Percentiles rank a stretch among this genome's conserved stretches.
Evolutionary conservation across 2,329 filamentous ascomycete genomes (phyloP).

Genomic region (Sarocladium brachiariae): DNA sequence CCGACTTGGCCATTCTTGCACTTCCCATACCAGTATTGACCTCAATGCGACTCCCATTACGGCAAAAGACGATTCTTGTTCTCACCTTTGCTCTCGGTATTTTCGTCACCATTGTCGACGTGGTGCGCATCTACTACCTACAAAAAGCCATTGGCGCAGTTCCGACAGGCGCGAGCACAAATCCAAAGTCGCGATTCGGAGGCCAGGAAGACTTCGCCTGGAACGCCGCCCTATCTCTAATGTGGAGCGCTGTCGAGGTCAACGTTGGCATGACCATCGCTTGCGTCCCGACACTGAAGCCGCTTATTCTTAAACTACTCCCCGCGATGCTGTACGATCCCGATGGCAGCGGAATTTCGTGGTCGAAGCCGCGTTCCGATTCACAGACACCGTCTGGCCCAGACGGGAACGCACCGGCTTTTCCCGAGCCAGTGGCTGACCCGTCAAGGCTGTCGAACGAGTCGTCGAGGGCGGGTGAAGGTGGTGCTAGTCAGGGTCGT

Average conservation of each 20-base stretch:
- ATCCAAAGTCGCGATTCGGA: conserved; percentile 41
- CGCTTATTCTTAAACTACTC: conserved; percentile 63
- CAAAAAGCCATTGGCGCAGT: conserved; percentile 58
- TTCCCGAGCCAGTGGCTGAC: conserved; percentile 13
- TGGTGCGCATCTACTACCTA: conserved; percentile 83
- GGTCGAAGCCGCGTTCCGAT: conserved; percentile 23
- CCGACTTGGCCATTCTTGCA: conserved; percentile 80
- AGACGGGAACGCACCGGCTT: conserved; percentile 13
- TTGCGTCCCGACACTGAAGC: conserved; percentile 88
- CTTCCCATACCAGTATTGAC: conserved; percentile 81
- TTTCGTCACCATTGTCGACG: conserved; percentile 82
- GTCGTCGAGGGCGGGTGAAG: neutral
- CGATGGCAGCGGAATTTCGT: conserved; percentile 30
- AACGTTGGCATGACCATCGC: conserved; percentile 86
- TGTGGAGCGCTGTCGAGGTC: conserved; percentile 93
- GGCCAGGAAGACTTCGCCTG: conserved; percentile 50
- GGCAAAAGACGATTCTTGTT: conserved; percentile 83
- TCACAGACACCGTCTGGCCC: conserved; percentile 19
- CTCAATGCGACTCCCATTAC: conserved; percentile 72
- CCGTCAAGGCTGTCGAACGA: neutral
- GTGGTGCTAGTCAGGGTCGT: neutral
- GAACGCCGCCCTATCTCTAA: conserved; percentile 78
- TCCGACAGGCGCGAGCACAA: conserved; percentile 27
- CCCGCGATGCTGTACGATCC: conserved; percentile 50
- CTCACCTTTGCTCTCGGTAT: conserved; percentile 81